phyloP scores from a whole-genome alignment of 2,329 filamentous ascomycete species.

The Calcarisporium arbuscula region DNA sequence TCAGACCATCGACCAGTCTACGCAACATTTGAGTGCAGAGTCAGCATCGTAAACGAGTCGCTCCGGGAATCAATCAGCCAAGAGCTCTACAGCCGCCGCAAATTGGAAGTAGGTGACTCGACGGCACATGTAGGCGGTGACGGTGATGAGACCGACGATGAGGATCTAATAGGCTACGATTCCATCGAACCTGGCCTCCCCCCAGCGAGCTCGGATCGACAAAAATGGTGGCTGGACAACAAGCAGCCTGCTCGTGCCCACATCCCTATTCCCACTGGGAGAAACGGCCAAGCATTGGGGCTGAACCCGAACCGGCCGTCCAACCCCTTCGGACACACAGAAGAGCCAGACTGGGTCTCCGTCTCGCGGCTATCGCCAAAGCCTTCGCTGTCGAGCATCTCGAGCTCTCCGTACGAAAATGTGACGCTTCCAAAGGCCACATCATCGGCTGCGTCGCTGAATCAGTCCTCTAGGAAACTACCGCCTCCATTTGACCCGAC shows the following conservation, averaged over 20 bases:
- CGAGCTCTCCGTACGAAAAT: conserved; percentile 54
- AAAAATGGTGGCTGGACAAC: conserved; percentile 66
- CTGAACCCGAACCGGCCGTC: conserved; percentile 68
- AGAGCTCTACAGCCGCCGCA: conserved; percentile 66
- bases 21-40: conserved; percentile 76
- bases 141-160: conserved; percentile 60
- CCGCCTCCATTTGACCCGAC: conserved; percentile 45
- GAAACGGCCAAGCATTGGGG: conserved; percentile 46
- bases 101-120: conserved; percentile 58
- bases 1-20: conserved; percentile 97
- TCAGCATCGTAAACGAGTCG: conserved; percentile 73
- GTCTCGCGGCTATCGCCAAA: conserved; percentile 49
- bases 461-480: conserved; percentile 41
- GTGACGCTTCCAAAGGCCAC: conserved; percentile 43
- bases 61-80: conserved; percentile 66
- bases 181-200: conserved; percentile 73
- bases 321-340: conserved; percentile 72
- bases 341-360: conserved; percentile 80
- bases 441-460: conserved; percentile 35
- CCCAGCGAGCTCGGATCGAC: conserved; percentile 59
- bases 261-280: conserved; percentile 54
- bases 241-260: conserved; percentile 69
- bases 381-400: conserved; percentile 50
- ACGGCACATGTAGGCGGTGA: conserved; percentile 48
- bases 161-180: conserved; percentile 75